phyloP scores from a whole-genome alignment of 208 protist species.

The Wallacemonas sp. region DNA sequence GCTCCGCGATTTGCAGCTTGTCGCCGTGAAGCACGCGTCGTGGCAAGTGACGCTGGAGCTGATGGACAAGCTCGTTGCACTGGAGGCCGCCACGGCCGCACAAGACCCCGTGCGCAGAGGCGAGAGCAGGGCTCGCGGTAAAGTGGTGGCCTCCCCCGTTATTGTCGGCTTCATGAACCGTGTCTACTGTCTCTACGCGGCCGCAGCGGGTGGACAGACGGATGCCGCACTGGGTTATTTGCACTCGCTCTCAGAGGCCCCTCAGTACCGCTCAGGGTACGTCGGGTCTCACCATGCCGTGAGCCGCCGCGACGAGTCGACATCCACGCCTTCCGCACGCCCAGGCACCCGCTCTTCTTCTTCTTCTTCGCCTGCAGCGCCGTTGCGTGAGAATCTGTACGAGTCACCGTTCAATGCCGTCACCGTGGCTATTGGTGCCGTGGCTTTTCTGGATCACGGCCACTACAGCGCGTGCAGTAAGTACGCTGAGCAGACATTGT shows the following conservation, averaged over 20 bases:
- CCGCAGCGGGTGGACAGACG: conserved; percentile 41
- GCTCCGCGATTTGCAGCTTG: conserved; percentile 67
- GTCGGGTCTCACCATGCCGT: not conserved
- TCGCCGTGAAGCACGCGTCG: conserved; percentile 65
- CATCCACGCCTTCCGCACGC: not conserved
- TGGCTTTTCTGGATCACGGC: conserved; percentile 64
- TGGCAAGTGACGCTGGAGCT: conserved; percentile 56
- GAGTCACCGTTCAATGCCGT: conserved; percentile 60
- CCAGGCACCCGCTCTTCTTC: too few relatives aligned
- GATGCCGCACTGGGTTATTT: conserved; percentile 22
- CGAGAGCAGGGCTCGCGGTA: too few relatives aligned
- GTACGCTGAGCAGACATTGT: conserved; percentile 29
- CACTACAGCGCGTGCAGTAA: conserved; percentile 30
- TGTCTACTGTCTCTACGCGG: conserved; percentile 77
- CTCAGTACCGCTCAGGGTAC: conserved; percentile 9
- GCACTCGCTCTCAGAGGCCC: conserved; percentile 16
- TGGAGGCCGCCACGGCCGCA: conserved; percentile 31
- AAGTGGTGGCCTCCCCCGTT: conserved; percentile 1
- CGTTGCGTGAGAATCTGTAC: not conserved
- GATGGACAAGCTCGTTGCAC: conserved; percentile 30
- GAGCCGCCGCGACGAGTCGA: not conserved
- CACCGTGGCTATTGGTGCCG: conserved; percentile 54
- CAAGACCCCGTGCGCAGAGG: too few relatives aligned
- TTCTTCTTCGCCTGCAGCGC: too few relatives aligned
- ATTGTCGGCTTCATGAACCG: conserved; percentile 69